Evolutionary conservation across 1,284 basidiomycete genomes (phyloP).

Genomic region (Naganishia cerealis): DNA sequence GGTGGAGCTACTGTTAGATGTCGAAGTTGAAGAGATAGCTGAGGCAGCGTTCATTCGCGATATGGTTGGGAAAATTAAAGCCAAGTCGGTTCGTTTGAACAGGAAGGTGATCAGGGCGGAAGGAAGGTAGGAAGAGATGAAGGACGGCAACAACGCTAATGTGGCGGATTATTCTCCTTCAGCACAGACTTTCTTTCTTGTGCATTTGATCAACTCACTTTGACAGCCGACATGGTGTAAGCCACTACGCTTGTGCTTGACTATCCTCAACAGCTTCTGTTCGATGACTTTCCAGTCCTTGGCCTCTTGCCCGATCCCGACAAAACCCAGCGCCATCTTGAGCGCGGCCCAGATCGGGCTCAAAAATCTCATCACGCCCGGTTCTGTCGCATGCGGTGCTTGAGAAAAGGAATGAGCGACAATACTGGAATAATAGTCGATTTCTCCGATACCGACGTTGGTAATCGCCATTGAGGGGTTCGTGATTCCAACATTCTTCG

Average conservation of each 20-base stretch:
- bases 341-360: slow-evolving; percentile 19
- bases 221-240: slow-evolving; percentile 2
- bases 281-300: slow-evolving; percentile 19
- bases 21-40: background rate
- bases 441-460: slow-evolving; percentile 46
- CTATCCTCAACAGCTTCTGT: slow-evolving; percentile 12
- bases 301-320: slow-evolving; percentile 7
- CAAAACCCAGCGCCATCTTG: background rate
- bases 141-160: slow-evolving; percentile 8
- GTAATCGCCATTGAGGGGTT: slow-evolving; percentile 39
- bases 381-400: background rate
- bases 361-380: slow-evolving; percentile 19
- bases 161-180: background rate
- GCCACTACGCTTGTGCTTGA: slow-evolving; percentile 18
- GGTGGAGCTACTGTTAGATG: slow-evolving; percentile 9
- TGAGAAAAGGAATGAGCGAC: slow-evolving; percentile 3
- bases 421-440: slow-evolving; percentile 33
- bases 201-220: background rate
- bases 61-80: slow-evolving; percentile 1
- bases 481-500: slow-evolving; percentile 45
- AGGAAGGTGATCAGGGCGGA: slow-evolving; percentile 4
- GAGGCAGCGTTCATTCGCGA: background rate
- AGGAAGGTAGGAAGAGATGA: background rate
- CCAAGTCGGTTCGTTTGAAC: slow-evolving; percentile 21
- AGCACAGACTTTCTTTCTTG: background rate